A percentile compares a stretch with the other conserved stretches of the same genome.
Conservation (phyloP, 2,329 filamentous ascomycete species). For the Botrytis paeoniae region DNA sequence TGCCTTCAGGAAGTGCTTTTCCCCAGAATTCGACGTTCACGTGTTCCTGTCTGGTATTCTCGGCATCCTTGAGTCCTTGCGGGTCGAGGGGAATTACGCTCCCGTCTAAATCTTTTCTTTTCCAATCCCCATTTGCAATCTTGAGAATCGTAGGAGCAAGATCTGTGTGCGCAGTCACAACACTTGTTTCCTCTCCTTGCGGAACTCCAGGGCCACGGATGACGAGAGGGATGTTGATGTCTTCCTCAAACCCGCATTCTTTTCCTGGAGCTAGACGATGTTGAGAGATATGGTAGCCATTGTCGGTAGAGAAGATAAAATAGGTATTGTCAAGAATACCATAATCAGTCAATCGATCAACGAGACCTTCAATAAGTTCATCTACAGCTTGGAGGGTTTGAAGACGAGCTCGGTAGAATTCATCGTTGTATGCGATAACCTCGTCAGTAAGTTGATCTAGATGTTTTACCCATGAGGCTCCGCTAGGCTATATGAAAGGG, state of each 20-base stretch:
- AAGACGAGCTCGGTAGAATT: conserved; percentile 51
- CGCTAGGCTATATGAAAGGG: conserved; percentile 38
- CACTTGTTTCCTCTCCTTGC: conserved; percentile 38
- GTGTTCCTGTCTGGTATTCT: conserved; percentile 43
- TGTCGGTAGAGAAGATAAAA: conserved; percentile 58
- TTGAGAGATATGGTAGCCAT: conserved; percentile 52
- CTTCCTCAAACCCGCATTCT: conserved; percentile 49
- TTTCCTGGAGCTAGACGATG: conserved; percentile 51
- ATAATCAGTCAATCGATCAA: conserved; percentile 43
- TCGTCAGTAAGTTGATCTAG: conserved; percentile 44
- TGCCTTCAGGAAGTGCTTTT: conserved; percentile 32
- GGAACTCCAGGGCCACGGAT: conserved; percentile 57
- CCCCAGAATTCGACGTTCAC: conserved; percentile 50
- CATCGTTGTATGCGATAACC: conserved; percentile 47
- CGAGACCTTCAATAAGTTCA: conserved; percentile 50
- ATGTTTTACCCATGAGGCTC: conserved; percentile 48
- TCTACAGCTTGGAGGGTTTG: conserved; percentile 54
- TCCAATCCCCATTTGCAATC: conserved; percentile 38
- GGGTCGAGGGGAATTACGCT: conserved; percentile 41
- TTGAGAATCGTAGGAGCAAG: conserved; percentile 49
- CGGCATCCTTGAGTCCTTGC: conserved; percentile 25
- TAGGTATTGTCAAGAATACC: conserved; percentile 47
- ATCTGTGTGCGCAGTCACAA: conserved; percentile 55
- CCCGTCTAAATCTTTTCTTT: conserved; percentile 47
- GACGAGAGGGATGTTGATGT: conserved; percentile 52